Conservation (phyloP, 2,329 filamentous ascomycete genomes). For the Balansia obtecta region DNA sequence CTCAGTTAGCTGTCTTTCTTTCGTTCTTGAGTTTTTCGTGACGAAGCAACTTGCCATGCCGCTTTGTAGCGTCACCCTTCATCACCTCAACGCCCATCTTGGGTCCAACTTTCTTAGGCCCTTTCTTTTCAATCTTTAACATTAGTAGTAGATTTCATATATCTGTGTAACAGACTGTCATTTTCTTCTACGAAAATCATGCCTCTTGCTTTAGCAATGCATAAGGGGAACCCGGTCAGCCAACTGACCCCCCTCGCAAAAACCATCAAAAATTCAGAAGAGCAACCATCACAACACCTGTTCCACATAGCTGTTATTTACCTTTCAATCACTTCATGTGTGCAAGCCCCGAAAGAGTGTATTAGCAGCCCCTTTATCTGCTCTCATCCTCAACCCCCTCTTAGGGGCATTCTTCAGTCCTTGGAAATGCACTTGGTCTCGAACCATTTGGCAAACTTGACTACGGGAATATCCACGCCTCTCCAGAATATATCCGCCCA, state of each 20-base stretch:
- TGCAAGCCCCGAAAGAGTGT: not conserved
- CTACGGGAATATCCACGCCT: conserved; percentile 40
- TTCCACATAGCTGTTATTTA: not conserved
- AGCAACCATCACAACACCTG: not conserved
- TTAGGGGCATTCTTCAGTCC: conserved; percentile 6
- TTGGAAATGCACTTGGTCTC: conserved; percentile 30
- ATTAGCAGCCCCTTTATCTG: not conserved
- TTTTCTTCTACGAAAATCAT: no score
- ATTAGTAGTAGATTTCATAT: no score
- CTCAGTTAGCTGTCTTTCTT: no score
- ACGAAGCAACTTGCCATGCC: no score
- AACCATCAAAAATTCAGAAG: not conserved
- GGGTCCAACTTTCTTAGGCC: no score
- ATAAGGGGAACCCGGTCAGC: no score
- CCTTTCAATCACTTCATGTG: not conserved
- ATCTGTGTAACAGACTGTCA: no score
- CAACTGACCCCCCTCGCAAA: no score
- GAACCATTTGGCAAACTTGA: conserved; percentile 43
- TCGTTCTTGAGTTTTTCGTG: no score
- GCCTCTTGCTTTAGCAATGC: not conserved
- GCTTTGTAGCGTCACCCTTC: no score
- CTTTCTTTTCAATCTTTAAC: no score
- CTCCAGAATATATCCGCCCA: conserved; percentile 45
- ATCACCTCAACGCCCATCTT: no score
- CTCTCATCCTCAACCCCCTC: not conserved